A percentile compares a stretch with the other conserved stretches of the same genome.
phyloP scores from a whole-genome alignment of 208 protist genomes.

The Trypanosoma caninum region DNA sequence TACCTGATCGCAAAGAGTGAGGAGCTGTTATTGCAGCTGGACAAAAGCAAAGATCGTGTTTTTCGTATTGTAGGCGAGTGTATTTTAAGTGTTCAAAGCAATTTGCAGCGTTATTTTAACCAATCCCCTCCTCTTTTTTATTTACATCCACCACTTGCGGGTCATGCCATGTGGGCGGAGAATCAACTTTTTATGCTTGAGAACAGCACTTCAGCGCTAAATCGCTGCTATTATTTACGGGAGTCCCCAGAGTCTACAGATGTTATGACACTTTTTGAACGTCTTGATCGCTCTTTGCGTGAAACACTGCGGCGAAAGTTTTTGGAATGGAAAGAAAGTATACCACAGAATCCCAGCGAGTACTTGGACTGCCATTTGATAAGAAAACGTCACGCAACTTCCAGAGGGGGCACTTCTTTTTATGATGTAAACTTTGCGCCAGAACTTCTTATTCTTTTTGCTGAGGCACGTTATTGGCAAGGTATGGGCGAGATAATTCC shows the following conservation, averaged over 20 bases:
- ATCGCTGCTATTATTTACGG: constrained; percentile 80
- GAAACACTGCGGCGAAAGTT: constrained; percentile 81
- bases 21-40: constrained; percentile 91
- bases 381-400: constrained; percentile 45
- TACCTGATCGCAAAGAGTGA: constrained; percentile 92
- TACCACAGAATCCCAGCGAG: constrained; percentile 67
- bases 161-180: constrained; percentile 90
- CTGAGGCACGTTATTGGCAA: constrained; percentile 94
- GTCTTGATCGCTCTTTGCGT: constrained; percentile 75
- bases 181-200: constrained; percentile 60
- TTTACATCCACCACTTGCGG: constrained; percentile 87
- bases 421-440: constrained; percentile 94
- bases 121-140: constrained; percentile 88
- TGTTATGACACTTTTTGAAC: constrained; percentile 63
- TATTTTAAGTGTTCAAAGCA: constrained; percentile 83
- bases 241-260: constrained; percentile 82
- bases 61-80: constrained; percentile 82
- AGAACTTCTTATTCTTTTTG: constrained; percentile 92
- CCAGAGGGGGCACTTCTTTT: constrained; percentile 47
- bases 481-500: constrained; percentile 88
- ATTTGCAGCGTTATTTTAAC: constrained; percentile 92
- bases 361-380: constrained; percentile 89
- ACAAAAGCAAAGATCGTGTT: constrained; percentile 90
- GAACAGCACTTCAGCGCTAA: constrained; percentile 47
- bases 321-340: constrained; percentile 63